Conservation (phyloP, 345 rosid species). For the Brassica juncea region DNA sequence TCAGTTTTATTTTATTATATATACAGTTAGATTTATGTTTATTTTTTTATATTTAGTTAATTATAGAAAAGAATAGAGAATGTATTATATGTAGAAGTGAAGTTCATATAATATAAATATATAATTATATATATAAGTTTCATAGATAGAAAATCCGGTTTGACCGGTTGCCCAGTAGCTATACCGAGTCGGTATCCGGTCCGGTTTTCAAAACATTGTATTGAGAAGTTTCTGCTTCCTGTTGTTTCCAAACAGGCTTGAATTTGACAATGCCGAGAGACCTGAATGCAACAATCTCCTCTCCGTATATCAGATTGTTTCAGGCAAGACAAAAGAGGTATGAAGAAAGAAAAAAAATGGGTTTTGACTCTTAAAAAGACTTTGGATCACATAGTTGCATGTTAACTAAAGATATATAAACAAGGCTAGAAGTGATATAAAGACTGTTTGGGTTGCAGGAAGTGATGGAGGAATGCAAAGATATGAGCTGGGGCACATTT, state of each 20-base stretch:
- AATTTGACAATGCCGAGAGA: constrained; percentile 88
- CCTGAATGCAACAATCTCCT: constrained; percentile 96
- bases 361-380: not conserved
- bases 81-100: too few species aligned
- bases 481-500: constrained; percentile 82
- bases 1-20: too few species aligned
- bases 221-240: constrained; percentile 1
- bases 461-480: constrained; percentile 69
- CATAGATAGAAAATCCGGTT: too few species aligned
- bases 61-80: too few species aligned
- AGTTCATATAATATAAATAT: too few species aligned
- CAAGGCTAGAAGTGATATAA: not conserved
- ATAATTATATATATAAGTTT: too few species aligned
- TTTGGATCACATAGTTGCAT: not conserved
- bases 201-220: too few species aligned
- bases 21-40: too few species aligned
- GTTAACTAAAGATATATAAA: too few species aligned
- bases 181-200: too few species aligned
- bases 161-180: too few species aligned
- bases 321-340: constrained; percentile 88
- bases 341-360: not conserved
- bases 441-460: constrained; percentile 50
- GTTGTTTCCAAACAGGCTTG: constrained; percentile 52
- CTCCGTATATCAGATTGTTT: constrained; percentile 76
- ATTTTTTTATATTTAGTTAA: too few species aligned